These are phyloP conservation scores for Durio zibethinus DNA, from an alignment of 345 rosid species.

Conservation along the genomic window DNA sequence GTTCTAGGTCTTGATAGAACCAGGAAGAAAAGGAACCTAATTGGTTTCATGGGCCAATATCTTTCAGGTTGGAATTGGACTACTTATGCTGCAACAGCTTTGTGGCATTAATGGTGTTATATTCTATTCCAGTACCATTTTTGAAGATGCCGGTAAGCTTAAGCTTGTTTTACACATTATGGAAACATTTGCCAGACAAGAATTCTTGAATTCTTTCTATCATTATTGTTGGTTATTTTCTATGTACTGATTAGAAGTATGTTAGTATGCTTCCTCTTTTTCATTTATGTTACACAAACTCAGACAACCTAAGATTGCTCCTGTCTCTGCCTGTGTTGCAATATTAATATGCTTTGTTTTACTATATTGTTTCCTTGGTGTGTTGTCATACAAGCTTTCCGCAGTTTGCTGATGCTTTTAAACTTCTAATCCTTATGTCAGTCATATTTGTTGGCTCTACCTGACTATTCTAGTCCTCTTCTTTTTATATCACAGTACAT, in stretches of 20 bases:
- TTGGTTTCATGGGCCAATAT: slow-evolving; percentile 15
- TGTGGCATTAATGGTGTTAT: slow-evolving; percentile 85
- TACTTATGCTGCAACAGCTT: slow-evolving; percentile 87
- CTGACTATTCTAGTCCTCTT: background rate
- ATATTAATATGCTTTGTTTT: background rate
- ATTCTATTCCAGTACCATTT: slow-evolving; percentile 83
- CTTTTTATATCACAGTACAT: background rate
- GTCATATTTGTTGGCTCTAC: background rate
- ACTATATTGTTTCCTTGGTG: background rate
- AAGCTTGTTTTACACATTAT: background rate
- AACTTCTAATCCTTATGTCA: background rate
- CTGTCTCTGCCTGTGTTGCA: background rate
- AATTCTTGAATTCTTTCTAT: background rate
- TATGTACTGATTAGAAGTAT: background rate
- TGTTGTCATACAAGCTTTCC: background rate
- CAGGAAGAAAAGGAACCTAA: slow-evolving; percentile 17
- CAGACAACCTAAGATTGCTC: background rate
- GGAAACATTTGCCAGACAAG: background rate
- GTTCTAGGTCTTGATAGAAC: background rate
- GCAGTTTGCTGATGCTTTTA: background rate
- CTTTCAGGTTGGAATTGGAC: slow-evolving; percentile 83
- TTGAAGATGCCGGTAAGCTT: slow-evolving; percentile 68
- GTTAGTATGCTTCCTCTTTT: background rate
- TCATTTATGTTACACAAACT: background rate
- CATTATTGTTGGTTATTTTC: background rate